These are phyloP conservation scores for Kuraishia hungarica DNA, from an alignment of 805 yeast genomes.

Conservation along the genomic window DNA sequence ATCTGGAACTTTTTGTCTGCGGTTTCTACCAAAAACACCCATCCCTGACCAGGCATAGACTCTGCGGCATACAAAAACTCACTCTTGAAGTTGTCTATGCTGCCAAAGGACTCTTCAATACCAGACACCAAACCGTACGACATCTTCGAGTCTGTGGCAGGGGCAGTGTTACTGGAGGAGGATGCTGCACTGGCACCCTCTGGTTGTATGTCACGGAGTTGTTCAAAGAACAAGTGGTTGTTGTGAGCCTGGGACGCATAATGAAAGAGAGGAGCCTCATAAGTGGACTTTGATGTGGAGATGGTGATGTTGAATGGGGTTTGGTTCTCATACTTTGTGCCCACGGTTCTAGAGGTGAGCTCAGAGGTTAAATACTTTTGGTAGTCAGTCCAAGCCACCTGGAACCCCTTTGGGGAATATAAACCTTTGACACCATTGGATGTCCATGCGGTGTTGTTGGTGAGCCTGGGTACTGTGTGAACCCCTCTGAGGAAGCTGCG, in stretches of 20 bases:
- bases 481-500: conserved; percentile 22
- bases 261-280: conserved; percentile 67
- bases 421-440: conserved; percentile 54
- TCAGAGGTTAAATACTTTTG: conserved; percentile 59
- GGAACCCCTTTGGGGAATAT: conserved; percentile 56
- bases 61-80: conserved; percentile 43
- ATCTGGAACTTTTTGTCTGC: conserved; percentile 50
- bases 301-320: conserved; percentile 63
- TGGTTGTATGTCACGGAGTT: conserved; percentile 25
- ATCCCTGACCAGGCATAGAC: conserved; percentile 57
- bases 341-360: conserved; percentile 57
- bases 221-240: conserved; percentile 82
- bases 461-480: conserved; percentile 58
- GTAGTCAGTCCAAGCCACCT: conserved; percentile 73
- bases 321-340: conserved; percentile 73
- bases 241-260: conserved; percentile 87
- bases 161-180: too few relatives aligned
- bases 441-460: conserved; percentile 28
- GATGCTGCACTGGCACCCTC: background rate
- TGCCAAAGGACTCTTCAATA: conserved; percentile 29
- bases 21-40: conserved; percentile 66
- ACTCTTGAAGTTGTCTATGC: conserved; percentile 41
- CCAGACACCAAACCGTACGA: conserved; percentile 17
- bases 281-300: conserved; percentile 58
- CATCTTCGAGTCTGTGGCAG: conserved; percentile 1